These are phyloP conservation scores for Penicillium sp. DNA, from an alignment of 2,329 filamentous ascomycete genomes.

Conservation along the genomic window DNA sequence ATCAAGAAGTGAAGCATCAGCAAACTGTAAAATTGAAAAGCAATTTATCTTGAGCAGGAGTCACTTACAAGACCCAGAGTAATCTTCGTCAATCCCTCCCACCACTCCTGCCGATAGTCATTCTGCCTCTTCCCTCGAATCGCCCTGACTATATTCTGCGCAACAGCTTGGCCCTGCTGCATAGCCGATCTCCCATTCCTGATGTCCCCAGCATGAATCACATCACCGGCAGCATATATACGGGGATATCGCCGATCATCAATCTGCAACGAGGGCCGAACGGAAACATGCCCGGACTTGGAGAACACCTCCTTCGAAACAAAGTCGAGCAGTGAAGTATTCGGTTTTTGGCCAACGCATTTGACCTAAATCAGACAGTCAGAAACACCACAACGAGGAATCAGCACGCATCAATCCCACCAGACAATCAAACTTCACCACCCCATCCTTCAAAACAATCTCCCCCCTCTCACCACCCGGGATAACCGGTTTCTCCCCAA, in stretches of 20 bases:
- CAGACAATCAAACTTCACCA: conserved; percentile 56
- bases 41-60: background rate
- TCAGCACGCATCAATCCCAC: conserved; percentile 36
- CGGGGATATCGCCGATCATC: conserved; percentile 52
- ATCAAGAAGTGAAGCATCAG: background rate
- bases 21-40: background rate
- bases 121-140: conserved; percentile 48
- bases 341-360: conserved; percentile 64
- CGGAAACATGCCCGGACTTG: conserved; percentile 55
- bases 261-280: conserved; percentile 63
- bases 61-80: conserved; percentile 57
- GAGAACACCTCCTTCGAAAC: conserved; percentile 53
- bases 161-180: conserved; percentile 58
- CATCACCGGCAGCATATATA: conserved; percentile 68
- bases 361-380: conserved; percentile 61
- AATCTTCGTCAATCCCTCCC: conserved; percentile 58
- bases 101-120: conserved; percentile 51
- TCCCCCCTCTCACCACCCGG: conserved; percentile 20
- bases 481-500: conserved; percentile 51
- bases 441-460: conserved; percentile 53
- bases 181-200: conserved; percentile 61
- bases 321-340: conserved; percentile 54
- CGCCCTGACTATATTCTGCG: conserved; percentile 58
- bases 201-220: conserved; percentile 54
- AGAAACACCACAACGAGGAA: background rate